A percentile compares a stretch with the other conserved stretches of the same genome.
phyloP scores from a whole-genome alignment of 2,329 filamentous ascomycete genomes.

The Cytospora mali region DNA sequence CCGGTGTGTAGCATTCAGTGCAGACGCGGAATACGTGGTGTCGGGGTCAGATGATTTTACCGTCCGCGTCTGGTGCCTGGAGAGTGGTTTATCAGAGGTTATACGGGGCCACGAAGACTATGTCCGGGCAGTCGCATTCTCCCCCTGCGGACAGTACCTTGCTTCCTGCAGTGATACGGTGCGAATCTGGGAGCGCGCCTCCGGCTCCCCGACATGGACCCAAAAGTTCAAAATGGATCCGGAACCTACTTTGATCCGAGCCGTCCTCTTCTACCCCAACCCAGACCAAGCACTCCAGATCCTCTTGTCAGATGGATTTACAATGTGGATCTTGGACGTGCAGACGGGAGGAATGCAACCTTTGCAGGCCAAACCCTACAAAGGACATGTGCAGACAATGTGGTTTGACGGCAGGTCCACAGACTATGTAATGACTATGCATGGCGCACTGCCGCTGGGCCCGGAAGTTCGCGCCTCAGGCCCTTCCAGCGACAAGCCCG shows the following conservation, averaged over 20 bases:
- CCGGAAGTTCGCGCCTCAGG: too few species aligned
- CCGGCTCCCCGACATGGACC: neutral
- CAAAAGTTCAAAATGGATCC: too few species aligned
- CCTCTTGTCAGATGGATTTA: neutral
- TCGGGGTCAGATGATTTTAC: neutral
- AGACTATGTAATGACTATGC: neutral
- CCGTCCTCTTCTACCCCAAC: too few species aligned
- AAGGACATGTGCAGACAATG: neutral
- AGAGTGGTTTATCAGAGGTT: too few species aligned
- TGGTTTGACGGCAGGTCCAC: neutral
- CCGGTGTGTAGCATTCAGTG: neutral
- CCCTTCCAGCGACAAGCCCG: too few species aligned
- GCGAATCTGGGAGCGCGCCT: neutral
- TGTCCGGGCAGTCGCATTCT: neutral
- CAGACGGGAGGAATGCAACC: neutral
- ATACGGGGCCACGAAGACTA: too few species aligned
- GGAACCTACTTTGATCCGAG: too few species aligned
- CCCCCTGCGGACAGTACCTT: neutral
- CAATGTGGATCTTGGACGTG: neutral
- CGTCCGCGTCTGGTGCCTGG: too few species aligned
- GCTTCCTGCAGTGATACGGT: too few species aligned
- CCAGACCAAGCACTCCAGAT: too few species aligned
- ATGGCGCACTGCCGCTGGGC: neutral
- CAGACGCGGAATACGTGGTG: neutral
- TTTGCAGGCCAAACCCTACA: neutral